Base-by-base conservation (phyloP, 306 rosid genomes). In the Corylus heterophylla region DNA sequence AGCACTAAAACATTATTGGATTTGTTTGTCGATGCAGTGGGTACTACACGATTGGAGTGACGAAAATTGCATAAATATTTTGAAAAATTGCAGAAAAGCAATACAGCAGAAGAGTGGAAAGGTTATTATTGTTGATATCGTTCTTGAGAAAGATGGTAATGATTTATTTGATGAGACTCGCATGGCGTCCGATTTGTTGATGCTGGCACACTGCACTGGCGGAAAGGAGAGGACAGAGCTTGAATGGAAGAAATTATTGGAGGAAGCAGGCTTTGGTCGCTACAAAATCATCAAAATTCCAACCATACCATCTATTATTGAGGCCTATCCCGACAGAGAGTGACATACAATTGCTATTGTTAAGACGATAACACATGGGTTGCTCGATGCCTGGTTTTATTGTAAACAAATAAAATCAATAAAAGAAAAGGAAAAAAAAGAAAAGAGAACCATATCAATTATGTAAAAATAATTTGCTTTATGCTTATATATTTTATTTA, bases 1-100 rank as follows among this genome's bases (percentile, higher is more conserved):
- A 22, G 0, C 25, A 22, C 25, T 22, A 22, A 22, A 22, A 0
- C 25, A 22, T 22, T 22, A 22, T 0, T 22, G 25, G 25, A 22
- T 22, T 22, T 22, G 25, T 22, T 22, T 22, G 54, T 17, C 16
- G 0, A 3, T 54, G 81, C 69, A 89, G 97, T 86, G 90, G 95
- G 74, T 92, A 59, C 71, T 92, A 76, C 93, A 90, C 51, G 90
- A 86, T 35, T 89, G 95, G 92, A 85, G 88, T 27, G 93, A 92
- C 69, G 73, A 45, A 16, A 67, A 81, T 17, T 87, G 94, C 85
- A 20, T 88, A 10, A 74, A 74, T 79, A 88, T 89, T 3, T 48
- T 88, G 81, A 74, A 82, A 85, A 89, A 91, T 12, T 50, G 18
- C 54, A 0, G 18, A 50, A 50, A 50, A 50, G 54, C 54, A 50